phyloP scores from a whole-genome alignment of 2,329 filamentous ascomycete genomes.

The Botrytis galanthina region DNA sequence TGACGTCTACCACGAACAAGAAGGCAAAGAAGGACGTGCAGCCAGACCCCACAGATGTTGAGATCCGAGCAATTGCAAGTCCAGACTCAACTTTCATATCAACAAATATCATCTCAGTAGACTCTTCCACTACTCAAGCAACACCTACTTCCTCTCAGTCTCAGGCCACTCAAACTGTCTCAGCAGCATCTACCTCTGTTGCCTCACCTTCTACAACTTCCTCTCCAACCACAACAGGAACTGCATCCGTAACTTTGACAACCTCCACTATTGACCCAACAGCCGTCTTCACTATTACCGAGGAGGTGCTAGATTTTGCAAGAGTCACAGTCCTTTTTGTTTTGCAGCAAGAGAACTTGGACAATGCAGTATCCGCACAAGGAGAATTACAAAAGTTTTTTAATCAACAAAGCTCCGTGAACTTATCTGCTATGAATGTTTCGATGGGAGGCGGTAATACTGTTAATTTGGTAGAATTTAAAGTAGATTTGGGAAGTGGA shows the following conservation, averaged over 20 bases:
- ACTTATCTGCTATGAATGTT: constrained; percentile 31
- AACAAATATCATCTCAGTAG: constrained; percentile 10
- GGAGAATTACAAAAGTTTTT: constrained; percentile 55
- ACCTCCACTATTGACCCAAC: constrained; percentile 22
- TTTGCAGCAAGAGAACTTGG: constrained; percentile 53
- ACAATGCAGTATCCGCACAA: constrained; percentile 54
- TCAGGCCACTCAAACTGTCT: neutral
- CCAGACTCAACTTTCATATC: constrained; percentile 23
- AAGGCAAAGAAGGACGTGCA: neutral
- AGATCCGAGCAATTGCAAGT: neutral
- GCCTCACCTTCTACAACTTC: constrained; percentile 20
- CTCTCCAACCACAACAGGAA: constrained; percentile 20
- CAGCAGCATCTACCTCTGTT: constrained; percentile 11
- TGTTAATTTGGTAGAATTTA: constrained; percentile 29
- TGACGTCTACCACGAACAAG: neutral
- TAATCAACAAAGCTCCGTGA: constrained; percentile 29
- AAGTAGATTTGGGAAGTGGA: constrained; percentile 13
- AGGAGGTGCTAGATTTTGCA: constrained; percentile 61
- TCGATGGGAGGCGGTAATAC: constrained; percentile 32
- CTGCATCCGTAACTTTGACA: constrained; percentile 22
- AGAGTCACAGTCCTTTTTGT: constrained; percentile 61
- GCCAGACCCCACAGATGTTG: neutral
- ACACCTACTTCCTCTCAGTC: constrained; percentile 5
- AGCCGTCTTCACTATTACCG: constrained; percentile 49
- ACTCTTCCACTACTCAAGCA: neutral